Evolutionary conservation across 2,329 filamentous ascomycete species (phyloP), one percentile per base, ranked within the genome.

Genomic region (Aspergillus sojae): DNA sequence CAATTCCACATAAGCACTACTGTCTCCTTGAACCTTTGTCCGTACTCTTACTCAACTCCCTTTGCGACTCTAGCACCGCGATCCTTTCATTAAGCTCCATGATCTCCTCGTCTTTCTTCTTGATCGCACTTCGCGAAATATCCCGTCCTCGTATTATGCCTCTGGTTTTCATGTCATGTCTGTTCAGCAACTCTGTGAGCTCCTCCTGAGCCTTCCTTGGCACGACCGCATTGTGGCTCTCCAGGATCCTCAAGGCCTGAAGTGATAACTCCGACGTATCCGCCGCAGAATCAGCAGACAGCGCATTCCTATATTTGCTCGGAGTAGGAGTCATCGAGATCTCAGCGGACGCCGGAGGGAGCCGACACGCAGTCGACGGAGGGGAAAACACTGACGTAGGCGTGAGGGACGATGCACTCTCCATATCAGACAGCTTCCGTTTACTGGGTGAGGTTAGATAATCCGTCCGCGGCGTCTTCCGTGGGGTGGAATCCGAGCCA

Each of bases 101-200:
- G 74, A 90, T 81, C 79, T 88, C 79, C 73, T 86, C 77, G 80
- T 94, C 89, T 67, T 88, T 89, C 5, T 83, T 82, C 71, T 86
- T 88, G 39, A 92, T 72, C 4, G 84, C 85, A 10, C 85, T 75
- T n/a, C 91, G 80, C 4, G 86, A 84, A 7, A 89, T 85, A 64
- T 94, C 90, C 2, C 91, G 81, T 0, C 90, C 89, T 65, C 84
- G 84, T 45, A 82, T 81, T 23, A 91, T 81, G 0, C 91, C 91
- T 69, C 85, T 86, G 0, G 84, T 82, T 58, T 82, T 84, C 58
- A 88, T 77, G 19, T 86, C 84, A 67, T 91, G 83, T 52, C 78
- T 84, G 41, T 83, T 80, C 36, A 92, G 79, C 9, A 86, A 66
- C 12, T 69, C 70, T 2, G 77, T 69, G 2, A 83, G 57, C 21